phyloP scores from a whole-genome alignment of 2,329 filamentous ascomycete species.

The Fusarium camptoceras region DNA sequence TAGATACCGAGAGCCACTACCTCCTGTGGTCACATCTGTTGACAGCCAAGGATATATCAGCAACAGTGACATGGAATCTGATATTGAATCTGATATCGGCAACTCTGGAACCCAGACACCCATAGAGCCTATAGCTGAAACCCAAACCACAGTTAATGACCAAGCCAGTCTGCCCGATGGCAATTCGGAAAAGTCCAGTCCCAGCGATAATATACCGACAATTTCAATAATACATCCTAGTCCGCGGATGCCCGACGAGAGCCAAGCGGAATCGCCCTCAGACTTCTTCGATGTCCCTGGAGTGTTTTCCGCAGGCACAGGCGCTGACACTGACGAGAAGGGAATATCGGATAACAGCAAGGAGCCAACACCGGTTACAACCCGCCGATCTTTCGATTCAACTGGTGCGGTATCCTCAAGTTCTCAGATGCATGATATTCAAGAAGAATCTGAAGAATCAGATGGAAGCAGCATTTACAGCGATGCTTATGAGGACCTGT shows the following conservation, averaged over 20 bases:
- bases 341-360: slow-evolving; percentile 17
- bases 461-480: slow-evolving; percentile 74
- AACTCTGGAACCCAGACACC: background rate
- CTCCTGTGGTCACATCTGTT: slow-evolving; percentile 76
- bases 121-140: background rate
- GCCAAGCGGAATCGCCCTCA: slow-evolving; percentile 39
- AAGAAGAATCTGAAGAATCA: slow-evolving; percentile 56
- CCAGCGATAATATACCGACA: slow-evolving; percentile 51
- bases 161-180: background rate
- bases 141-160: background rate
- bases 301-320: slow-evolving; percentile 64
- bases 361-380: slow-evolving; percentile 15
- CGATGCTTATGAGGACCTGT: slow-evolving; percentile 80
- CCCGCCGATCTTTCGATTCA: slow-evolving; percentile 39
- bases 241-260: slow-evolving; percentile 48
- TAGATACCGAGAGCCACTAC: slow-evolving; percentile 71
- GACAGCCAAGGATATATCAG: slow-evolving; percentile 74
- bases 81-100: slow-evolving; percentile 46
- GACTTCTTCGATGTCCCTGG: slow-evolving; percentile 67
- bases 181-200: slow-evolving; percentile 7
- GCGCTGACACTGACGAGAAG: background rate
- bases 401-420: slow-evolving; percentile 18
- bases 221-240: slow-evolving; percentile 61
- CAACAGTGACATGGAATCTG: slow-evolving; percentile 59
- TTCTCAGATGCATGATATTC: slow-evolving; percentile 51